Percentiles rank a stretch among this genome's conserved stretches.
Conservation (phyloP, 345 rosid genomes). For the Eucalyptus brandiana region DNA sequence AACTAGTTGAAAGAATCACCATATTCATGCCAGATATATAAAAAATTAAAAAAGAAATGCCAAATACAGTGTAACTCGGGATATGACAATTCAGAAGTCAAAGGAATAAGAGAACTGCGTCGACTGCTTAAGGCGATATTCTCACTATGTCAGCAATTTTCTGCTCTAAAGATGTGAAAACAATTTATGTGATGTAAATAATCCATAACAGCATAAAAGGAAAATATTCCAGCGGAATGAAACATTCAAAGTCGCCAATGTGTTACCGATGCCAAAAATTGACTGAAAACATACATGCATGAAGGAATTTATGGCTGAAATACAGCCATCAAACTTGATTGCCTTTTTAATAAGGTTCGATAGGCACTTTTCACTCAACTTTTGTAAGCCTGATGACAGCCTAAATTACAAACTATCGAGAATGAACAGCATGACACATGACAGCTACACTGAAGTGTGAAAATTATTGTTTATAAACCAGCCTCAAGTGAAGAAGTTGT, state of each 20-base stretch:
- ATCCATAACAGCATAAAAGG: background rate
- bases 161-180: background rate
- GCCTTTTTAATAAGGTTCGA: background rate
- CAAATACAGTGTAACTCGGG: background rate
- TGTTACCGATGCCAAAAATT: background rate
- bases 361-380: background rate
- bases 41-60: background rate
- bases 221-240: background rate
- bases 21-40: background rate
- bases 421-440: background rate
- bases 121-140: background rate
- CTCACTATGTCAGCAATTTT: background rate
- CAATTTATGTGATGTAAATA: background rate
- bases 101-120: background rate
- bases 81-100: background rate
- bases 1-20: background rate
- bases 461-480: background rate
- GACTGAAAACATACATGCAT: background rate
- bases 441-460: background rate
- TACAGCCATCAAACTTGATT: background rate
- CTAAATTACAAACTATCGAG: background rate
- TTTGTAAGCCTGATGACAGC: background rate
- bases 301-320: background rate
- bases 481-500: background rate
- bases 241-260: background rate